These are phyloP conservation scores for Boletus mariae DNA, from an alignment of 1,284 basidiomycete species.

Conservation along the genomic window DNA sequence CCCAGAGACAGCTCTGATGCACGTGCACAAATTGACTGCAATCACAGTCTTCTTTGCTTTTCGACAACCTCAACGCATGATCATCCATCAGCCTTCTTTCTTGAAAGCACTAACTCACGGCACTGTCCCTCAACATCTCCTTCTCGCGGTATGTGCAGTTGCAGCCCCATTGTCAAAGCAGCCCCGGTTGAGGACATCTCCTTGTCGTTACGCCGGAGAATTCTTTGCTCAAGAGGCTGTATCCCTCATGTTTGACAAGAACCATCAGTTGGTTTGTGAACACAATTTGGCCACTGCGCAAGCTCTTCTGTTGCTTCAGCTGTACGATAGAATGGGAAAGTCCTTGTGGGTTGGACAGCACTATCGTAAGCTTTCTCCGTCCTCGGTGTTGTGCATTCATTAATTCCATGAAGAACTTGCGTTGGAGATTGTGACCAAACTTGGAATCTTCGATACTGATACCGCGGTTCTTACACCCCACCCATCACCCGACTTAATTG, in stretches of 20 bases:
- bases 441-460: constrained; percentile 60
- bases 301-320: constrained; percentile 65
- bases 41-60: constrained; percentile 73
- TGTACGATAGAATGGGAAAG: constrained; percentile 59
- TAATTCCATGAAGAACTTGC: constrained; percentile 50
- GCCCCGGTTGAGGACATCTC: constrained; percentile 52
- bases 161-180: constrained; percentile 71
- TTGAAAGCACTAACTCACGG: constrained; percentile 58
- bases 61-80: constrained; percentile 67
- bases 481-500: constrained; percentile 53
- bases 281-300: constrained; percentile 62
- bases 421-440: constrained; percentile 58
- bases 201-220: constrained; percentile 64
- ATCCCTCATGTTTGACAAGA: constrained; percentile 65
- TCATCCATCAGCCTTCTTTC: constrained; percentile 75
- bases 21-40: constrained; percentile 7
- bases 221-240: constrained; percentile 65
- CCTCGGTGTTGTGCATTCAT: constrained; percentile 9
- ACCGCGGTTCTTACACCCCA: constrained; percentile 45
- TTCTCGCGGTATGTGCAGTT: constrained; percentile 69
- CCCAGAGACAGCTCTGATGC: not conserved
- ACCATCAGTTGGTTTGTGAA: constrained; percentile 51
- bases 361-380: constrained; percentile 23
- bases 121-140: constrained; percentile 61
- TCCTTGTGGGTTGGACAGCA: constrained; percentile 32